Conservation (phyloP, 805 yeast species). For the Candida multigemmis region DNA sequence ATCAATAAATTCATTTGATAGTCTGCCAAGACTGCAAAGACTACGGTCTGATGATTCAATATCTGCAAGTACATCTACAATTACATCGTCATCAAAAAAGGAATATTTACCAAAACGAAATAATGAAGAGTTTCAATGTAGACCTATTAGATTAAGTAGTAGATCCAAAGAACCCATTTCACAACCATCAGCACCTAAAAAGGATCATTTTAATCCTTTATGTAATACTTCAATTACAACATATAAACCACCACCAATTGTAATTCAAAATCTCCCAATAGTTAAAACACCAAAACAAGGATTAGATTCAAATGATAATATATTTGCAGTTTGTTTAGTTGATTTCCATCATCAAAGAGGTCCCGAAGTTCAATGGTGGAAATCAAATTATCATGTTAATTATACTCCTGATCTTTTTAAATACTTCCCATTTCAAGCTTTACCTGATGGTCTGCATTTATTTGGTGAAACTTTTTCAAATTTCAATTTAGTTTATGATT, state of each 20-base stretch:
- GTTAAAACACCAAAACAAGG: constrained; percentile 6
- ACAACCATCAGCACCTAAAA: not conserved
- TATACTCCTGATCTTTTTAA: constrained; percentile 54
- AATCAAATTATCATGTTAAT: constrained; percentile 34
- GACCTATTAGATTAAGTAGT: constrained; percentile 6
- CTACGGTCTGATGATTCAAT: too few species aligned
- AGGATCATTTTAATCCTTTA: too few species aligned
- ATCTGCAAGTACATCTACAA: constrained; percentile 1
- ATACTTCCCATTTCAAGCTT: constrained; percentile 83
- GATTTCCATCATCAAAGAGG: constrained; percentile 91
- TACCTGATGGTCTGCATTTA: constrained; percentile 93
- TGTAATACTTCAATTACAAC: constrained; percentile 5
- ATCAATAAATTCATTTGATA: too few species aligned
- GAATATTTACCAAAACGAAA: too few species aligned
- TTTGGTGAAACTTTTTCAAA: constrained; percentile 90
- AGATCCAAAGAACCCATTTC: constrained; percentile 1
- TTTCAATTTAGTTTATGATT: constrained; percentile 74
- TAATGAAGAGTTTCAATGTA: constrained; percentile 5
- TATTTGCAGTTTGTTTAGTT: constrained; percentile 81
- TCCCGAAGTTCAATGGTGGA: constrained; percentile 91
- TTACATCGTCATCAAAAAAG: not conserved
- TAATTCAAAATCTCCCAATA: constrained; percentile 29
- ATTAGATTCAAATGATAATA: constrained; percentile 22
- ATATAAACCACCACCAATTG: constrained; percentile 15
- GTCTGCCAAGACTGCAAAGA: too few species aligned